Evolutionary conservation across 805 yeast species (phyloP).

Genomic region (Candida patagonica): DNA sequence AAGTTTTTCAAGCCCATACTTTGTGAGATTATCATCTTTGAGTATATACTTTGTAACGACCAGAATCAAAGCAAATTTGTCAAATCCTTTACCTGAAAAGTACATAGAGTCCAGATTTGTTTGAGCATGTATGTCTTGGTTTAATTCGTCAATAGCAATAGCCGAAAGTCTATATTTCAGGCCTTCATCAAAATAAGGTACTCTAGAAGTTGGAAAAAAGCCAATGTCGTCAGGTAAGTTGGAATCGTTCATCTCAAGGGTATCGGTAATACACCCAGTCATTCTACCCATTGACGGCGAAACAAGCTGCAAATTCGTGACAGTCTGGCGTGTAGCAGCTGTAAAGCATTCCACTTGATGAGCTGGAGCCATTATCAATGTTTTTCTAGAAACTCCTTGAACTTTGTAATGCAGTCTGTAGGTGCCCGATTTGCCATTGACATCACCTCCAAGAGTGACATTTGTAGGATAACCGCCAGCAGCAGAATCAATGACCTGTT

Average conservation of each 20-base stretch:
- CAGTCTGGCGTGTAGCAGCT: conserved; percentile 10
- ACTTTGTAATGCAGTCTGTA: conserved; percentile 41
- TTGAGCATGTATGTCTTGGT: conserved; percentile 46
- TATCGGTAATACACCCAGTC: conserved; percentile 29
- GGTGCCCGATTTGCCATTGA: conserved; percentile 36
- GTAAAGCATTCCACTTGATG: conserved; percentile 49
- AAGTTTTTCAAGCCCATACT: conserved; percentile 44
- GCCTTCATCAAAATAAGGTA: conserved; percentile 1
- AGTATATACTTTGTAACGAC: conserved; percentile 54
- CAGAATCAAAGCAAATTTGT: conserved; percentile 81
- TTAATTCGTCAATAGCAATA: conserved; percentile 43
- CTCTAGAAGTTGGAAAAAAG: conserved; percentile 49
- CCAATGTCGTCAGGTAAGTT: conserved; percentile 35
- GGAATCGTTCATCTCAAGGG: conserved; percentile 27
- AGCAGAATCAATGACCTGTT: conserved; percentile 42
- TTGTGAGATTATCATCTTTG: conserved; percentile 47
- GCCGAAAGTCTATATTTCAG: conserved; percentile 23
- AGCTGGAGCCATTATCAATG: conserved; percentile 56
- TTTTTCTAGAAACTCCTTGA: conserved; percentile 24
- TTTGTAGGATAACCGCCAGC: conserved; percentile 60
- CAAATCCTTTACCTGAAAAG: conserved; percentile 77
- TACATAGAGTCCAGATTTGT: conserved; percentile 78
- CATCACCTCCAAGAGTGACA: conserved; percentile 40
- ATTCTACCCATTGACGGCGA: conserved; percentile 40
- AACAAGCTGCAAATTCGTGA: conserved; percentile 8